Percentiles rank a stretch among this genome's conserved stretches.
These are phyloP conservation scores for Ceratobasidium sp. DNA, from an alignment of 1,284 basidiomycete species.

Conservation along the genomic window DNA sequence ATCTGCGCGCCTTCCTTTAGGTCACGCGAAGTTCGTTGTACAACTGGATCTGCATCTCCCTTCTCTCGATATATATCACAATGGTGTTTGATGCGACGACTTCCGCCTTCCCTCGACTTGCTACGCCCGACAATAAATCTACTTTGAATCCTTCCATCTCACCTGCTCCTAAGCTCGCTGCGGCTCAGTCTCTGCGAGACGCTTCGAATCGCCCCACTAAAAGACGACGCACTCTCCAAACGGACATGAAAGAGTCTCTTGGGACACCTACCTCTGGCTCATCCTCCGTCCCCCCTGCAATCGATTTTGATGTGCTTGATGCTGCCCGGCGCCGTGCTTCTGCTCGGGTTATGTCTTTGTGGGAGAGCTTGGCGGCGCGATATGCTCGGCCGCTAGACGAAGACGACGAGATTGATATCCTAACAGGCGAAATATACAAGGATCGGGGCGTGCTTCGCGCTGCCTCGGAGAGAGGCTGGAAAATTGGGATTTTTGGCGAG, in stretches of 20 bases:
- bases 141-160: not conserved
- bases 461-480: constrained; percentile 39
- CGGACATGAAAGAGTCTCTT: not conserved
- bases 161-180: constrained; percentile 16
- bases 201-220: constrained; percentile 15
- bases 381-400: constrained; percentile 48
- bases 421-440: constrained; percentile 46
- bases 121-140: not conserved
- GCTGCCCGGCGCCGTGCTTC: constrained; percentile 46
- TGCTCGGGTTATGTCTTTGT: constrained; percentile 48
- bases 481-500: constrained; percentile 40
- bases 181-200: not conserved
- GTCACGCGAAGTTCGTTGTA: not conserved
- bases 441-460: constrained; percentile 46
- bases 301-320: constrained; percentile 35
- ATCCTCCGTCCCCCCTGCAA: not conserved
- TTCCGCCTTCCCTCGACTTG: constrained; percentile 8
- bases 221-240: constrained; percentile 27
- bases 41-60: not conserved
- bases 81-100: constrained; percentile 41
- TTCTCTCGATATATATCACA: not conserved
- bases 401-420: constrained; percentile 48
- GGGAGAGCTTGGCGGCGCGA: constrained; percentile 47
- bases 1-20: not conserved
- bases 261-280: constrained; percentile 20